phyloP scores from a whole-genome alignment of 1,284 basidiomycete genomes.

The Cryptococcus depauperatus region DNA sequence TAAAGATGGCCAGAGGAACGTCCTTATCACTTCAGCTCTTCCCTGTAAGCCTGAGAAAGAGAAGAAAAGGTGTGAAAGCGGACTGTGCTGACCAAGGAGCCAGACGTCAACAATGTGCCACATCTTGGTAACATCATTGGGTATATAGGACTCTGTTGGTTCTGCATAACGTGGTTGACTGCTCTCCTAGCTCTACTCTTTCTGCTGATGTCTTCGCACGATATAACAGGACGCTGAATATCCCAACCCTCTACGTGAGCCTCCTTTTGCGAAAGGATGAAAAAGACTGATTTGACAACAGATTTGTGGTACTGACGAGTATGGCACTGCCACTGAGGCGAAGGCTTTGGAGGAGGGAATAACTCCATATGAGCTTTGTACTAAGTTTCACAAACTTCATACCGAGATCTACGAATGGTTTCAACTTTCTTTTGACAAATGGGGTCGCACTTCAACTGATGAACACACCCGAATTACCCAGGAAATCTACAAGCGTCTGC shows the following conservation, averaged over 20 bases:
- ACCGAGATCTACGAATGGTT: slow-evolving; percentile 75
- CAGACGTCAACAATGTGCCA: slow-evolving; percentile 94
- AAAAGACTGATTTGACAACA: slow-evolving; percentile 59
- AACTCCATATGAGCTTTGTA: slow-evolving; percentile 77
- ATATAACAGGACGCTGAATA: slow-evolving; percentile 54
- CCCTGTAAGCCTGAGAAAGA: slow-evolving; percentile 60
- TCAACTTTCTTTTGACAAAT: slow-evolving; percentile 79
- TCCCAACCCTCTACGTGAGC: slow-evolving; percentile 46
- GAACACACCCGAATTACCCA: slow-evolving; percentile 86
- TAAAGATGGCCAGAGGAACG: slow-evolving; percentile 71
- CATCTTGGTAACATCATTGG: slow-evolving; percentile 99
- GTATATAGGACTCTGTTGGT: slow-evolving; percentile 38
- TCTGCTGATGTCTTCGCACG: slow-evolving; percentile 96
- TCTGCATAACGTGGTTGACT: slow-evolving; percentile 4
- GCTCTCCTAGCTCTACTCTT: slow-evolving; percentile 46
- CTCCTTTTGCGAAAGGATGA: not conserved
- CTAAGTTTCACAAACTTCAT: slow-evolving; percentile 87
- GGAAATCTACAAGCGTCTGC: slow-evolving; percentile 74
- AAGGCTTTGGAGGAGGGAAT: slow-evolving; percentile 84
- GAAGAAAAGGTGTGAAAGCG: not conserved
- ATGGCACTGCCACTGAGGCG: slow-evolving; percentile 97
- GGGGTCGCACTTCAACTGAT: slow-evolving; percentile 88
- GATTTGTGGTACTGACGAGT: slow-evolving; percentile 97
- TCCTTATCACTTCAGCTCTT: slow-evolving; percentile 90
- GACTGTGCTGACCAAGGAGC: not conserved